Percentiles rank a stretch among this genome's conserved stretches.
These are phyloP conservation scores for Phoenix roebelenii DNA, from an alignment of 176 grass and related monocot species.

Conservation along the genomic window DNA sequence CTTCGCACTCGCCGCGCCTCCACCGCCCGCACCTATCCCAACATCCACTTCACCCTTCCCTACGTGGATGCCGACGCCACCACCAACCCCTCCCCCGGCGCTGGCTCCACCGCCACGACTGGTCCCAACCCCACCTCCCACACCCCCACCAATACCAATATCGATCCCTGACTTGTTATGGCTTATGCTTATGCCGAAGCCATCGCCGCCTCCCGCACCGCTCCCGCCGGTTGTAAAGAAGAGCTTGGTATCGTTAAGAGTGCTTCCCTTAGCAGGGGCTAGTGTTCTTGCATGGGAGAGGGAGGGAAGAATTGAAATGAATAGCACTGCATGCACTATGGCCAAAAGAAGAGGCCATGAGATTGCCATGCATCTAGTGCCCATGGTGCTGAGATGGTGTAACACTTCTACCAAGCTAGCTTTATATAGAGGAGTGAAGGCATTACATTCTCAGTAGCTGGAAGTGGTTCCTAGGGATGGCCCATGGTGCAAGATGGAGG, in stretches of 20 bases:
- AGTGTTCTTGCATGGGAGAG: conserved; percentile 18
- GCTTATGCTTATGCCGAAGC: conserved; percentile 36
- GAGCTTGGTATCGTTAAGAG: conserved; percentile 20
- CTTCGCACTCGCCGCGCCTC: conserved; percentile 11
- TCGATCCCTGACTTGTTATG: conserved; percentile 23
- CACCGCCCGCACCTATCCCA: conserved; percentile 33
- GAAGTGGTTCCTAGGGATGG: no score
- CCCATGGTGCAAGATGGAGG: no score
- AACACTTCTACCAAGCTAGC: no score
- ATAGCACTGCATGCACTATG: neutral
- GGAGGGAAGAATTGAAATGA: neutral
- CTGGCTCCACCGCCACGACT: conserved; percentile 19
- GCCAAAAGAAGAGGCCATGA: neutral
- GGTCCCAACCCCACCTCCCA: conserved; percentile 34
- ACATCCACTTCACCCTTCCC: conserved; percentile 27
- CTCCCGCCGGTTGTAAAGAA: conserved; percentile 13
- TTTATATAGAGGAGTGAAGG: no score
- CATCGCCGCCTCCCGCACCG: conserved; percentile 14
- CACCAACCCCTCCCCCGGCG: conserved; percentile 18
- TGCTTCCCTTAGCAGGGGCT: neutral
- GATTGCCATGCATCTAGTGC: conserved; percentile 15
- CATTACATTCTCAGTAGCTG: no score
- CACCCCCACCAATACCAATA: conserved; percentile 23
- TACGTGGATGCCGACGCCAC: conserved; percentile 25
- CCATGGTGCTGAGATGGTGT: no score